Percentiles rank a stretch among this genome's conserved stretches.
Evolutionary conservation across 192 early-diverging fungal genomes (phyloP).

Genomic region (Pilobolus umbonatus): DNA sequence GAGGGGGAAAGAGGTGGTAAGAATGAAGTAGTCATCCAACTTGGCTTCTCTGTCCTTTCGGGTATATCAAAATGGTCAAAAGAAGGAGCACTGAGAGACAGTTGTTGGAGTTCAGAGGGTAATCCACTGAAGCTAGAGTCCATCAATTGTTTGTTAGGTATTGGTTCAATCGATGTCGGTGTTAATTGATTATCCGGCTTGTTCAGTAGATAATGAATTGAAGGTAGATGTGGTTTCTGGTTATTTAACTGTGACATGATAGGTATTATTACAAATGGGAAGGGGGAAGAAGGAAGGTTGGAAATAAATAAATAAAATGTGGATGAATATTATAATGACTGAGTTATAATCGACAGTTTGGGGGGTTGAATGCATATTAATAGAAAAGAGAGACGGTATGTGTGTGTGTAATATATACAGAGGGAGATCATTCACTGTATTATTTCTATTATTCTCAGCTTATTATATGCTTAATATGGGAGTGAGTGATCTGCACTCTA

Average conservation of each 20-base stretch:
- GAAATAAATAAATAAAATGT: neutral
- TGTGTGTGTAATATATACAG: too few relatives aligned
- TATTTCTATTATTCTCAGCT: too few relatives aligned
- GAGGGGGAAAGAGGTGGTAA: too few relatives aligned
- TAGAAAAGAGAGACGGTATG: too few relatives aligned
- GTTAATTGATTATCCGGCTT: neutral
- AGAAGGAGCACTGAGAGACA: constrained; percentile 8
- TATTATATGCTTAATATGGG: too few relatives aligned
- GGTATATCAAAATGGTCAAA: neutral
- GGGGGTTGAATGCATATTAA: too few relatives aligned
- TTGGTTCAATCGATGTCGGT: neutral
- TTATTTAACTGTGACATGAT: constrained; percentile 2
- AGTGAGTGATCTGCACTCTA: too few relatives aligned
- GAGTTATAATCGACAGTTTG: too few relatives aligned
- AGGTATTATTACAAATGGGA: neutral
- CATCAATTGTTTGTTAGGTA: neutral
- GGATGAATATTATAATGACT: too few relatives aligned
- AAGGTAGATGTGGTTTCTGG: constrained; percentile 12
- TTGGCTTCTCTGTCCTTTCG: neutral
- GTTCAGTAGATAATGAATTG: constrained; percentile 15
- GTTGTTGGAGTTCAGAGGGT: constrained; percentile 15
- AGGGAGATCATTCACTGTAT: too few relatives aligned
- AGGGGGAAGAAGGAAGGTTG: neutral
- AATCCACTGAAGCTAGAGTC: constrained; percentile 4
- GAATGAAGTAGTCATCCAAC: constrained; percentile 9